A percentile compares a stretch with the other conserved stretches of the same genome.
Evolutionary conservation across 2,329 filamentous ascomycete genomes (phyloP).

Genomic region (Dothistroma pini): DNA sequence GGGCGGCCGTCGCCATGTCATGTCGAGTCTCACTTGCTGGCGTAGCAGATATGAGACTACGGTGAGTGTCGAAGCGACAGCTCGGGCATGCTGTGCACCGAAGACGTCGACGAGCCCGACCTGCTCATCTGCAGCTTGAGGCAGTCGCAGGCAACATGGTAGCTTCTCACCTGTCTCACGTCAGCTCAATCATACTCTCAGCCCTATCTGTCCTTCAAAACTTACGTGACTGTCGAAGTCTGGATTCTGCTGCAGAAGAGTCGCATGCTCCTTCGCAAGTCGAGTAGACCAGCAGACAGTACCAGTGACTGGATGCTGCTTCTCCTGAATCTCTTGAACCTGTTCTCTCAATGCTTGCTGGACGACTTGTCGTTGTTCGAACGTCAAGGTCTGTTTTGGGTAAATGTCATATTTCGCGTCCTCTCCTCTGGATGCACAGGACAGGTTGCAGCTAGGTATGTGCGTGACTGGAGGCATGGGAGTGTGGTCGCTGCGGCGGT

Average conservation of each 20-base stretch:
- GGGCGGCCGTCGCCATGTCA: background rate
- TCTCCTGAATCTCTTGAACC: background rate
- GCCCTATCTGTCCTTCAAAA: background rate
- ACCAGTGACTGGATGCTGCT: background rate
- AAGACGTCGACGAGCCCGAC: background rate
- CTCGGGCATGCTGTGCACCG: background rate
- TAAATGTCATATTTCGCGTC: background rate
- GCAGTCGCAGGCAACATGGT: constrained; percentile 1
- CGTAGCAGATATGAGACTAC: too few species aligned
- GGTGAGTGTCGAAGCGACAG: too few species aligned
- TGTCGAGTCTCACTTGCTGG: background rate
- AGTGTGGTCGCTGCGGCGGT: background rate
- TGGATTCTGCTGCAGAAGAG: background rate
- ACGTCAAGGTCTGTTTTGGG: background rate
- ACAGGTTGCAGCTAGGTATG: background rate
- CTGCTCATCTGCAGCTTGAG: background rate
- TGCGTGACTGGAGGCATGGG: background rate
- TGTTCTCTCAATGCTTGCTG: background rate
- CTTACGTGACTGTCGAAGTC: background rate
- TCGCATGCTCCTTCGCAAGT: background rate
- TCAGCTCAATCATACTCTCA: background rate
- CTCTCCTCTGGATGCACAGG: constrained; percentile 1
- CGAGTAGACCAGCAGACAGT: background rate
- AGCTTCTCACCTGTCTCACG: background rate
- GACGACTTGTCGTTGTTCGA: background rate